Conservation (phyloP, 2,329 filamentous ascomycete species). For the Sclerotiophoma versabilis region DNA sequence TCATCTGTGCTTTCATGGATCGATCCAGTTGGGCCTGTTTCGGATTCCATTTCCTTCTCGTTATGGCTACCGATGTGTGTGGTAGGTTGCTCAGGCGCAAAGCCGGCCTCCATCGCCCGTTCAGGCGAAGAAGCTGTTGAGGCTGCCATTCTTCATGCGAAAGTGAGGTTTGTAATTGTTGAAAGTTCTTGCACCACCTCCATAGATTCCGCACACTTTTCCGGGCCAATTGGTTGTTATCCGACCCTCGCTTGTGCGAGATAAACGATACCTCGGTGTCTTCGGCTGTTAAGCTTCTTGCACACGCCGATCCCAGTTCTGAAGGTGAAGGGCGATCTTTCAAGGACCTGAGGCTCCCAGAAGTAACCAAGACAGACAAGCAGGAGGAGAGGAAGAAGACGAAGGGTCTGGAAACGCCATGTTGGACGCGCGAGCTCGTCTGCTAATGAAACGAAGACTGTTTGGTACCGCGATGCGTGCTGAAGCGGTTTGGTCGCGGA, state of each 20-base stretch:
- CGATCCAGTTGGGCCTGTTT: constrained; percentile 1
- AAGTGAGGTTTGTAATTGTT: not conserved
- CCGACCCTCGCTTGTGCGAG: constrained; percentile 5
- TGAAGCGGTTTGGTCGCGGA: constrained; percentile 2
- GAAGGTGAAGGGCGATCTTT: too few species aligned
- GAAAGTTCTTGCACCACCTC: not conserved
- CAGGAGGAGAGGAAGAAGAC: not conserved
- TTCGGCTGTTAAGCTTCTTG: not conserved
- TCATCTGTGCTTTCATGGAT: constrained; percentile 11
- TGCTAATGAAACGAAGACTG: constrained; percentile 5
- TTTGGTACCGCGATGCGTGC: constrained; percentile 8
- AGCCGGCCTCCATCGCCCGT: constrained; percentile 8
- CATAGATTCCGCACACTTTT: constrained; percentile 3
- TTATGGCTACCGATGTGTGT: constrained; percentile 1
- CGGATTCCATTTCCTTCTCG: constrained; percentile 11
- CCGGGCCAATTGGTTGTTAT: constrained; percentile 10
- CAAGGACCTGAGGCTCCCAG: not conserved
- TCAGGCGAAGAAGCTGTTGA: constrained; percentile 3
- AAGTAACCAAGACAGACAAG: not conserved
- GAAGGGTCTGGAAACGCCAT: not conserved
- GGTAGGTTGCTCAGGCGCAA: constrained; percentile 6
- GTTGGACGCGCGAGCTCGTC: not conserved
- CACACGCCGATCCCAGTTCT: not conserved
- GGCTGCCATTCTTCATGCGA: constrained; percentile 11
- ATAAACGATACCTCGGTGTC: constrained; percentile 3